Conservation (phyloP, 2,329 filamentous ascomycete species). For the Pestalotiopsis sp. region DNA sequence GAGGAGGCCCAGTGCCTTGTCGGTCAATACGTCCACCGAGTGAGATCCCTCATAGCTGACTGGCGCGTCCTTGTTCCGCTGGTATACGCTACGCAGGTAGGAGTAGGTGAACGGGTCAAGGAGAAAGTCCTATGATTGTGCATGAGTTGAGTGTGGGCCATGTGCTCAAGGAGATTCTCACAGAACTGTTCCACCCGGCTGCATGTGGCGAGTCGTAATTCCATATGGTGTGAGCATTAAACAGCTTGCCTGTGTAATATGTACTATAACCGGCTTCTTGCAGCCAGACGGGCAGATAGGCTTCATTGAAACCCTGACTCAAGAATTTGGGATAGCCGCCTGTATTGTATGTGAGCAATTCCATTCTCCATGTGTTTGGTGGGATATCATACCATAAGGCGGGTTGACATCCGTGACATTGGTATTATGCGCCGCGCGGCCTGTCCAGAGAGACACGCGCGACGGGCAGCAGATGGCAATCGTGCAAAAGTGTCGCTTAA, state of each 20-base stretch:
- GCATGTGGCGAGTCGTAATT: conserved; percentile 64
- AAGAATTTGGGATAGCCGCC: conserved; percentile 70
- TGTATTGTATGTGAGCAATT: conserved; percentile 16
- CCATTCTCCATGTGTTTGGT: too few relatives aligned
- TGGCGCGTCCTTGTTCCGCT: conserved; percentile 57
- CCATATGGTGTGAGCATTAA: conserved; percentile 63
- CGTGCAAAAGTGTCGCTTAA: conserved; percentile 67
- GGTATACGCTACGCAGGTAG: conserved; percentile 64
- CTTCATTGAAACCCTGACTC: conserved; percentile 64
- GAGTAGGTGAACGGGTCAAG: conserved; percentile 66
- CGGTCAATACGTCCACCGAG: conserved; percentile 54
- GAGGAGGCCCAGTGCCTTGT: conserved; percentile 55
- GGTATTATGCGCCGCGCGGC: conserved; percentile 69
- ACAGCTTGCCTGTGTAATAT: conserved; percentile 75
- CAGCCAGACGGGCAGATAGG: conserved; percentile 74
- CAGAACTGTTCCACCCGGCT: conserved; percentile 60
- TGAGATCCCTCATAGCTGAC: conserved; percentile 58
- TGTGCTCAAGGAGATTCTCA: background rate
- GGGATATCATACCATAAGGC: conserved; percentile 59
- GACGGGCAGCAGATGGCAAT: conserved; percentile 71
- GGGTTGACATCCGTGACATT: conserved; percentile 64
- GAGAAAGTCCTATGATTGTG: conserved; percentile 39
- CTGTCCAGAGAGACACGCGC: conserved; percentile 67
- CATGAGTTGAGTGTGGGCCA: background rate
- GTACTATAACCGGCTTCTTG: conserved; percentile 70